These are phyloP conservation scores for Atractiella rhizophila DNA, from an alignment of 768 basidiomycete species.

Conservation along the genomic window DNA sequence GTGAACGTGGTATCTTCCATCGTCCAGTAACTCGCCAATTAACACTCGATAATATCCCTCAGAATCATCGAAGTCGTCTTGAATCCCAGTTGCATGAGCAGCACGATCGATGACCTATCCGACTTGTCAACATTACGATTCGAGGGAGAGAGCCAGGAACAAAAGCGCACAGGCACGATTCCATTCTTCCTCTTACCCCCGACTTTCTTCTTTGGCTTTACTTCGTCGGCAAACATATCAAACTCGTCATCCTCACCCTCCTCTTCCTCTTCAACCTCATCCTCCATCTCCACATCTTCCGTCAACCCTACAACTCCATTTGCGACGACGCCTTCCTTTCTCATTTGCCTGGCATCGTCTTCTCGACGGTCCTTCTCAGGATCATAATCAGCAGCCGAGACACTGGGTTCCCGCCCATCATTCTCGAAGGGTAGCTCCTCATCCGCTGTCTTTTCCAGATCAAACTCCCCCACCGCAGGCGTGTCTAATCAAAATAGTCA, in stretches of 20 bases:
- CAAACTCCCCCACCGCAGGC: too few relatives aligned
- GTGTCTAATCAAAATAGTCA: too few relatives aligned
- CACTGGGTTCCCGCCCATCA: too few relatives aligned
- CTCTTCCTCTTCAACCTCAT: conserved; percentile 30
- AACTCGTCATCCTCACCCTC: conserved; percentile 59
- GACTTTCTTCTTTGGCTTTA: conserved; percentile 35
- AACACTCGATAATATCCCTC: conserved; percentile 92
- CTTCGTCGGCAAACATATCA: conserved; percentile 70
- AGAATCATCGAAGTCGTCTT: conserved; percentile 73
- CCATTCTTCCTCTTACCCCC: conserved; percentile 6
- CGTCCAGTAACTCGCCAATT: conserved; percentile 76
- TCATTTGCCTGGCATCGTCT: conserved; percentile 48
- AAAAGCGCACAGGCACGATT: not conserved
- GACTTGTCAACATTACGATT: not conserved
- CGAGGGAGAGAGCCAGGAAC: not conserved
- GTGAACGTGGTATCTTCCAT: conserved; percentile 78
- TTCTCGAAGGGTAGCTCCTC: too few relatives aligned
- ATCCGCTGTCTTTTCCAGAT: too few relatives aligned
- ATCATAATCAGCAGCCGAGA: conserved; percentile 84
- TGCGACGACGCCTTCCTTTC: conserved; percentile 21
- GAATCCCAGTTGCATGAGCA: conserved; percentile 39
- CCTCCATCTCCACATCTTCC: conserved; percentile 24
- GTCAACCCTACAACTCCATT: conserved; percentile 12
- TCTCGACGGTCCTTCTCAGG: conserved; percentile 55
- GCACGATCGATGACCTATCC: conserved; percentile 18